Evolutionary conservation across 108 stramenopile species (phyloP), one percentile per base, ranked within the genome.

Genomic region (Aurantiochytrium sp.): DNA sequence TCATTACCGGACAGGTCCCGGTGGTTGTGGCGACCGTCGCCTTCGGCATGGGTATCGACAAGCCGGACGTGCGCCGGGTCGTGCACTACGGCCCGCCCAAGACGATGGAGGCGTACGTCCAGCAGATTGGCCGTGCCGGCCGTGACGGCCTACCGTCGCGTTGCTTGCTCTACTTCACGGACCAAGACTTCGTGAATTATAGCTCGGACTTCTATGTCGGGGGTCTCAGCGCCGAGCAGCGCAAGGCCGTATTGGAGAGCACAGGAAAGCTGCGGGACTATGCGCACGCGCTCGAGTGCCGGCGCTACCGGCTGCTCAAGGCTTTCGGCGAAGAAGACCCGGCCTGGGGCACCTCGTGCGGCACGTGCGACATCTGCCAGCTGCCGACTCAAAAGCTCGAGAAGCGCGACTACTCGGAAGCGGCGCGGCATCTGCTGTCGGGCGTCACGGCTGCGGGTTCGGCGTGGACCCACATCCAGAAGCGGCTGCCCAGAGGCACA

Each of bases 11-110:
- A 6, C 88, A 89, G 59, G 93, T 90, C n/a, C 31, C 91, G 2
- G 92, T 97, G 27, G 94, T 98, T 65, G 96, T 97, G 21, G 98
- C 97, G 1, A 98, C 98, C 1, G 93, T 95, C 1, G 98, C 97
- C 4, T 98, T 98, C 89, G 98, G 98, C 24, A 96, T 99, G 96
- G 98, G 98, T 4, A 98, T 99, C 88, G 98, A 98, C 90, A 94
- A 93, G 92, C 91, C 95, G 21, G 92, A 95, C 68, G 94, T 95
- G 73, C 91, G 97, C 24, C 89, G 92, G 19, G 97, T 99, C 55
- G 86, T 98, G 52, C 97, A 98, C 90, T 96, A 89, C 86, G 94
- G 95, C 3, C 87, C 96, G 36, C 95, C 96, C 52, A 96, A 96
- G 86, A 96, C 96, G 1, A 89, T 99, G 37, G 98, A 98, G 89